Evolutionary conservation across 176 grass and related monocot genomes (phyloP).

Genomic region (Poa pratensis): DNA sequence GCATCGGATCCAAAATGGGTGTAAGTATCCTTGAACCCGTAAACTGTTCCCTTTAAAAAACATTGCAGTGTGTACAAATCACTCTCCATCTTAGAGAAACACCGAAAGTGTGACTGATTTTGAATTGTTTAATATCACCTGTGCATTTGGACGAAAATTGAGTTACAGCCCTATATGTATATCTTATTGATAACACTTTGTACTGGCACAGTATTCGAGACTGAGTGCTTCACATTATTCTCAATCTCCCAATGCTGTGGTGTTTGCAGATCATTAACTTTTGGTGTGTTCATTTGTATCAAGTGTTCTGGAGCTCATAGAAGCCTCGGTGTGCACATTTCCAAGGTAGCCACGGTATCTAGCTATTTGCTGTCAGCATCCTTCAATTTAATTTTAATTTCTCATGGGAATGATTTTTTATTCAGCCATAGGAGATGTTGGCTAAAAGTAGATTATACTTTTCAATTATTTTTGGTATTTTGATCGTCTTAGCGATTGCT

Average conservation of each 20-base stretch:
- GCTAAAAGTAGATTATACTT: background rate
- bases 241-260: conserved; percentile 24
- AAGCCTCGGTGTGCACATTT: conserved; percentile 96
- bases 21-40: conserved; percentile 59
- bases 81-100: background rate
- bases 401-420: background rate
- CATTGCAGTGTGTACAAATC: background rate
- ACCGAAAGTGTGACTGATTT: background rate
- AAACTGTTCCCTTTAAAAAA: background rate
- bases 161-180: background rate
- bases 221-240: conserved; percentile 23
- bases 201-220: background rate
- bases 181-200: conserved; percentile 27
- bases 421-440: conserved; percentile 1
- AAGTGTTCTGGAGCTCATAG: conserved; percentile 97
- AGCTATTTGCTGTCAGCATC: conserved; percentile 1
- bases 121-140: background rate
- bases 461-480: background rate
- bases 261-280: conserved; percentile 69
- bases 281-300: conserved; percentile 97
- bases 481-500: background rate
- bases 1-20: conserved; percentile 95
- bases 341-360: conserved; percentile 59
- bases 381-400: background rate
- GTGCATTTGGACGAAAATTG: conserved; percentile 1